Base-by-base conservation (phyloP, 2,329 filamentous ascomycete species). In the Pseudogymnoascus sp. region DNA sequence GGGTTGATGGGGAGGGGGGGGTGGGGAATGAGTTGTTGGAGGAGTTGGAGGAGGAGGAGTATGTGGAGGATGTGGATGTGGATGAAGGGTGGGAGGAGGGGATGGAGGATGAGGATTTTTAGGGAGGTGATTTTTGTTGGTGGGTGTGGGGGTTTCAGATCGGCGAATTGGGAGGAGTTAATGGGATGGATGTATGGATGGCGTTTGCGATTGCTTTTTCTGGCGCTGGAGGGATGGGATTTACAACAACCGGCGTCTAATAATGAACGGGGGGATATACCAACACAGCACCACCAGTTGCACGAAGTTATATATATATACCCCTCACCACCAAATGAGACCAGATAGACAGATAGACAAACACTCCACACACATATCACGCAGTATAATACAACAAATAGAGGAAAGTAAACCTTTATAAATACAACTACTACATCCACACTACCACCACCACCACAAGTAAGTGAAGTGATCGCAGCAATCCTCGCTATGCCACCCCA, bases 361-460 rank as follows among this genome's bases (percentile, higher is more conserved):
- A 28, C 45, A 4, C 41, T 51, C 8, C 23, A 51, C 45, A 51
- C 23, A 51, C 45, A 51, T 25, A 51, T 51, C 45, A 51, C 13
- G 45, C 21, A n/a, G 23, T 51, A 51, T 51, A 25, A 51, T 51
- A 25, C 41, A 43, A 13, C 3, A 45, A 19, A 23, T 51, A 51
- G 43, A 48, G 45, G 23, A 51, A 51, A 51, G 45, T 45, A 21
- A 51, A 8, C 45, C 45, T 51, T 51, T 51, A 51, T 51, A 51
- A 51, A 51, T 51, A 51, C 45, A 51, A 51, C 45, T 48, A 48
- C 43, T 48, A 48, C 43, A 48, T 48, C 21, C n/a, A n/a, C n/a
- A n/a, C n/a, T 11, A 45, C 41, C 21, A 23, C 43, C 16, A 21
- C 19, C 6, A n/a, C 23, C 45, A 28, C 45, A 51, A 10, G n/a